A percentile compares a stretch with the other conserved stretches of the same genome.
Evolutionary conservation across 306 rosid species (phyloP).

Genomic region (Vigna hirtella): DNA sequence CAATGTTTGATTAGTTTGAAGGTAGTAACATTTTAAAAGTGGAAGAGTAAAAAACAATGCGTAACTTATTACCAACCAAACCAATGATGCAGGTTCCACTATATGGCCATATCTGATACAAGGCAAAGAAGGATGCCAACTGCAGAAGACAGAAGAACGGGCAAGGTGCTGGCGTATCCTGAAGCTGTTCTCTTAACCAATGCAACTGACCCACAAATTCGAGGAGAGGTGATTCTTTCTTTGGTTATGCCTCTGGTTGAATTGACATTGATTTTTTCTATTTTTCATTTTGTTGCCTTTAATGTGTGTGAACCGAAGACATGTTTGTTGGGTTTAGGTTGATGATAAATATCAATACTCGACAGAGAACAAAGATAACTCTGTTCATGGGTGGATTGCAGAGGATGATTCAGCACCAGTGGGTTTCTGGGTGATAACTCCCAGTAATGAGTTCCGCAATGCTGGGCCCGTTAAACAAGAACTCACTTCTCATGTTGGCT

Average conservation of each 20-base stretch:
- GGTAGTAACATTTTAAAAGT: too few species aligned
- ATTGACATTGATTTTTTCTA: neutral
- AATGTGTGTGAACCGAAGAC: neutral
- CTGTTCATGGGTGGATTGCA: slow-evolving; percentile 76
- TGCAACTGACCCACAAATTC: slow-evolving; percentile 47
- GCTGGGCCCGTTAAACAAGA: slow-evolving; percentile 85
- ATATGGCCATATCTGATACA: slow-evolving; percentile 72
- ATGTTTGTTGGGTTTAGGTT: slow-evolving; percentile 54
- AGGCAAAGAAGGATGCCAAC: slow-evolving; percentile 78
- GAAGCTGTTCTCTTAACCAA: slow-evolving; percentile 81
- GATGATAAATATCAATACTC: slow-evolving; percentile 95
- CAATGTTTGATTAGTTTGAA: too few species aligned
- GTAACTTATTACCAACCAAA: neutral
- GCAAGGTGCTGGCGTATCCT: slow-evolving; percentile 55
- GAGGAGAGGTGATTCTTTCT: slow-evolving; percentile 62
- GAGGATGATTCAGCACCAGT: slow-evolving; percentile 45
- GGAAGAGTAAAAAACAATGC: neutral
- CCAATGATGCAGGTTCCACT: slow-evolving; percentile 55
- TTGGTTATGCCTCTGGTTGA: neutral
- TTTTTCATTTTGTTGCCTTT: neutral
- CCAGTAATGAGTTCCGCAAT: slow-evolving; percentile 73
- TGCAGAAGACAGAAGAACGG: slow-evolving; percentile 42
- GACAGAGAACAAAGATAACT: slow-evolving; percentile 52
- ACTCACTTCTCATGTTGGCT: slow-evolving; percentile 90
- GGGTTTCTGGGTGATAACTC: slow-evolving; percentile 90